Evolutionary conservation across 2,329 filamentous ascomycete species (phyloP).

Genomic region (Calonectria henricotiae): DNA sequence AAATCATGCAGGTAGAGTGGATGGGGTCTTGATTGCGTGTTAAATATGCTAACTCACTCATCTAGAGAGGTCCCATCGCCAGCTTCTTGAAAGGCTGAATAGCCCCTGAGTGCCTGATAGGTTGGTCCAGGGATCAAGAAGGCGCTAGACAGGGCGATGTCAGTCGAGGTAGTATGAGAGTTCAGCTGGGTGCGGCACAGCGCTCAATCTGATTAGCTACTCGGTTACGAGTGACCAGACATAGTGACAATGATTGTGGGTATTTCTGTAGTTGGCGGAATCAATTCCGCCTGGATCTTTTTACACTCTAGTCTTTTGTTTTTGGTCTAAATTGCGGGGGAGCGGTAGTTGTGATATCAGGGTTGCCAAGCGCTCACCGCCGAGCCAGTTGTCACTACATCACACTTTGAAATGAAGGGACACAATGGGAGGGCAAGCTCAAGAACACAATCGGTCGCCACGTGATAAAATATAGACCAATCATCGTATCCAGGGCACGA

Average conservation of each 20-base stretch:
- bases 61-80: not conserved
- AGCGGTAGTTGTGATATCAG: too few relatives aligned
- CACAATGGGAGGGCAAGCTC: too few relatives aligned
- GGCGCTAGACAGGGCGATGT: constrained; percentile 2
- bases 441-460: too few relatives aligned
- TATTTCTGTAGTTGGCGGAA: not conserved
- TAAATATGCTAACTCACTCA: not conserved
- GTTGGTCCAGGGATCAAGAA: not conserved
- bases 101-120: not conserved
- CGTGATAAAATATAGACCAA: too few relatives aligned
- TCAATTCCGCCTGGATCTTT: not conserved
- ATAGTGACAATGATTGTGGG: not conserved
- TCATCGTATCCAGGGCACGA: too few relatives aligned
- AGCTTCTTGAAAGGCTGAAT: not conserved
- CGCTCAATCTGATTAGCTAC: constrained; percentile 2
- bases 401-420: too few relatives aligned
- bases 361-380: not conserved
- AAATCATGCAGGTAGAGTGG: not conserved
- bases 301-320: not conserved
- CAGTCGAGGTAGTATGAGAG: not conserved
- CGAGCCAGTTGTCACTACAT: too few relatives aligned
- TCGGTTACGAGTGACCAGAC: constrained; percentile 2
- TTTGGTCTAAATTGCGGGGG: not conserved
- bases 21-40: not conserved
- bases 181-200: constrained; percentile 20